Percentiles rank a stretch among this genome's conserved stretches.
Conservation (phyloP, 148 eudicot species). For the Mesembryanthemum crystallinum region DNA sequence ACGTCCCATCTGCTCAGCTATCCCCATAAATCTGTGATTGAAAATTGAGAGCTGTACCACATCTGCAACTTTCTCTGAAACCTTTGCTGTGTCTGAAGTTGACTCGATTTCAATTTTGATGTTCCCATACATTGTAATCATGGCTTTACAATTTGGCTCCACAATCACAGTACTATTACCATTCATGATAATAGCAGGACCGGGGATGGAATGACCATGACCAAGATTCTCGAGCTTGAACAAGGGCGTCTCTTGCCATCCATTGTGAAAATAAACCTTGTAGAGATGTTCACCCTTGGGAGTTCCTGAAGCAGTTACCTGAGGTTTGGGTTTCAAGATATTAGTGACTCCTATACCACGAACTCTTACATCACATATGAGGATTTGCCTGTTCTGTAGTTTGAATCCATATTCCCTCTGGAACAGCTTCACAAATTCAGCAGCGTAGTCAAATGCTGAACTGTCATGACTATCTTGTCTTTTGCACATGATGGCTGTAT, state of each 20-base stretch:
- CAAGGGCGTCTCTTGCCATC: constrained; percentile 76
- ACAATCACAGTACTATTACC: constrained; percentile 95
- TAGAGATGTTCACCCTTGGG: constrained; percentile 50
- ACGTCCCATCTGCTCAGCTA: constrained; percentile 99
- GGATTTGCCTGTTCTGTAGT: constrained; percentile 67
- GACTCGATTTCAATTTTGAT: constrained; percentile 77
- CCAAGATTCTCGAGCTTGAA: constrained; percentile 78
- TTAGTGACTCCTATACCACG: constrained; percentile 93
- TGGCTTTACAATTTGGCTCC: constrained; percentile 77
- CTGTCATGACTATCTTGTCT: constrained; percentile 41
- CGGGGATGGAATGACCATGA: constrained; percentile 62
- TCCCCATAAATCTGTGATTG: constrained; percentile 96
- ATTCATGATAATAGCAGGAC: constrained; percentile 95
- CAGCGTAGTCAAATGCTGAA: constrained; percentile 63
- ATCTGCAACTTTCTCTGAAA: constrained; percentile 80
- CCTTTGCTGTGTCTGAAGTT: constrained; percentile 34
- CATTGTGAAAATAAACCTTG: constrained; percentile 68
- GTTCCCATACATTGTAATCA: constrained; percentile 81
- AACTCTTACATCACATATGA: constrained; percentile 90
- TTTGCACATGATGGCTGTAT: constrained; percentile 96
- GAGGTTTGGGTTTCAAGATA: constrained; percentile 70
- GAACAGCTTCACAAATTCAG: constrained; percentile 73
- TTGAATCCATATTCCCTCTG: constrained; percentile 92
- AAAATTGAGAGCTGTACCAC: constrained; percentile 96
- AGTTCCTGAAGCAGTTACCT: constrained; percentile 43